Conservation (phyloP, 2,329 filamentous ascomycete genomes). For the Xylaria sp. region DNA sequence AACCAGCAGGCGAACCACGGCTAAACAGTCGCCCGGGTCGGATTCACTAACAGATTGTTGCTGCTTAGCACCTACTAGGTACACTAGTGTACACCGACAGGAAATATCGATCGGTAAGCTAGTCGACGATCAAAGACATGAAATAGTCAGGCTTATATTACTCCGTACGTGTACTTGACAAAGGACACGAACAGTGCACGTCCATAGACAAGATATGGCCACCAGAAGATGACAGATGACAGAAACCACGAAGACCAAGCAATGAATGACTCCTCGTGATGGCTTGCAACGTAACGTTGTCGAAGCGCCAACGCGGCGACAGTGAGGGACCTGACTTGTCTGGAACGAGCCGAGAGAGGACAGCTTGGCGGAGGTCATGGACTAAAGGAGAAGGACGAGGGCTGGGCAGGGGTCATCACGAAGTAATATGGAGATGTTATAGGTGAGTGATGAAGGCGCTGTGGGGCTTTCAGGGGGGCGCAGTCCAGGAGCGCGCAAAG, state of each 20-base stretch:
- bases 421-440: slow-evolving; percentile 20
- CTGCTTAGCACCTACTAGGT: slow-evolving; percentile 15
- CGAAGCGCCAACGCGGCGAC: neutral
- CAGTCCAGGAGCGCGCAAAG: slow-evolving; percentile 15
- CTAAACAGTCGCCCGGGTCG: neutral
- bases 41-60: slow-evolving; percentile 22
- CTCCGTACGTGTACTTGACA: too few species aligned
- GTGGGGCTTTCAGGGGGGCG: slow-evolving; percentile 18
- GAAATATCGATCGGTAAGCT: neutral
- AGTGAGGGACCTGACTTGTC: neutral
- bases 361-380: neutral
- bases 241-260: neutral
- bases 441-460: neutral
- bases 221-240: slow-evolving; percentile 1
- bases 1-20: slow-evolving; percentile 15
- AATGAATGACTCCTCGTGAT: slow-evolving; percentile 4
- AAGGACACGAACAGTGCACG: neutral
- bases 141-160: neutral
- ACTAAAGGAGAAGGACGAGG: slow-evolving; percentile 22
- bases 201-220: slow-evolving; percentile 3
- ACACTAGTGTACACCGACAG: neutral
- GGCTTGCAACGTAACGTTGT: slow-evolving; percentile 28
- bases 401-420: slow-evolving; percentile 34
- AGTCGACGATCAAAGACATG: neutral
- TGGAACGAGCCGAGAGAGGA: slow-evolving; percentile 29